phyloP scores from a whole-genome alignment of 2,329 filamentous ascomycete species.

The Botryotinia globosa region DNA sequence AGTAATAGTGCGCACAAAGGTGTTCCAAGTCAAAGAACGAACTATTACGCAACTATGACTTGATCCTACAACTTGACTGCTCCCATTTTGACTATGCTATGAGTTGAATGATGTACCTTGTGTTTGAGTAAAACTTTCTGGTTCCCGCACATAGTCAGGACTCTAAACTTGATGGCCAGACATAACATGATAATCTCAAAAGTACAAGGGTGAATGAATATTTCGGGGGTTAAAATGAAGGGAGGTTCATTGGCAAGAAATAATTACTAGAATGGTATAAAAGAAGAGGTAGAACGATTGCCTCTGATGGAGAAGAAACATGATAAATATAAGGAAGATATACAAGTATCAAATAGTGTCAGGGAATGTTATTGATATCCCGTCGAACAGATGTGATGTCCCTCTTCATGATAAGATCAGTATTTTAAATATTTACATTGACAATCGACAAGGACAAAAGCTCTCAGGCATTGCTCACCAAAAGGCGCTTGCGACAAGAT shows the following conservation, averaged over 20 bases:
- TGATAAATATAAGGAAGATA: not conserved
- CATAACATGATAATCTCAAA: not conserved
- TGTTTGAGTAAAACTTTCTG: not conserved
- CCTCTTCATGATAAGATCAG: conserved; percentile 71
- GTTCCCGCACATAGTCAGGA: too few species aligned
- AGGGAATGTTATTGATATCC: conserved; percentile 38
- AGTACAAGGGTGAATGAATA: not conserved
- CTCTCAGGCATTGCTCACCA: conserved; percentile 67
- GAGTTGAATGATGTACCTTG: too few species aligned
- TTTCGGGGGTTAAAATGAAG: not conserved
- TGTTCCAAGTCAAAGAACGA: not conserved
- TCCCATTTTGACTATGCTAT: not conserved
- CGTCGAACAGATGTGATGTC: conserved; percentile 63
- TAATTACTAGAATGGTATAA: not conserved
- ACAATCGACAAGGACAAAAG: conserved; percentile 54
- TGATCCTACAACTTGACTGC: not conserved
- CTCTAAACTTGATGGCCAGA: not conserved
- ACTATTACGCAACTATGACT: not conserved
- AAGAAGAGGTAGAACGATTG: not conserved
- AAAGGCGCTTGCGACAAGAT: conserved; percentile 57
- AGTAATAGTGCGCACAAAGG: not conserved
- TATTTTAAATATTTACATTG: conserved; percentile 64
- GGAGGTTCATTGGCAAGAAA: not conserved
- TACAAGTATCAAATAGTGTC: not conserved
- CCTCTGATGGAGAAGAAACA: not conserved